Base-by-base conservation (phyloP, 176 grass and related monocot genomes). In the Oryza glumipatula region DNA sequence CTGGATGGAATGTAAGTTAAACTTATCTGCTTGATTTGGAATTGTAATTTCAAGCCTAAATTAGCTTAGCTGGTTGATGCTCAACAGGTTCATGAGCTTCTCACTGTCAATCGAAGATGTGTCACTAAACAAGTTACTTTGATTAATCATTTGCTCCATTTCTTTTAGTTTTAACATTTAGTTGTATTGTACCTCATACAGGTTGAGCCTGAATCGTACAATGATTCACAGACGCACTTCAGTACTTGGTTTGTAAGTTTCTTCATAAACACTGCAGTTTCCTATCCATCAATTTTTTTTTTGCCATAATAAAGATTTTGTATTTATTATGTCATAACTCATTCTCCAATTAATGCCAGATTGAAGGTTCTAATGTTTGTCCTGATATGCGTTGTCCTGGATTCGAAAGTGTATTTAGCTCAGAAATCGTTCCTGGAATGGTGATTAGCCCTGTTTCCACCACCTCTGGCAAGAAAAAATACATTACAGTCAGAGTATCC, bases 1-100 rank as follows among this genome's bases (percentile, higher is more conserved):
- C 28, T 52, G 72, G 46, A 52, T 74, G 72, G 72, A 33, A 51
- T 52, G 72, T 52, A 51, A 74, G 72, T 74, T 9, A 30, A 15
- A 5, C 2, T 7, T 54, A 38, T 38, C 36, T 6, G 51, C 5
- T 54, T 54, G 51, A 54, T 54, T 54, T 54, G 51, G 6, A 54
- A 54, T 17, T 54, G 15, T 13, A 54, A 5, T 1, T 54, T 17
- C 4, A 54, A 16, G 15, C 51, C 51, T 17, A 54, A 1, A 17
- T 16, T 16, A 16, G 51, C 51, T 54, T 54, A 54, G 4, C 7
- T 17, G 51, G 15, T 54, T 6, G 48, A 48, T 48, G 11, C 7
- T 16, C 51, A 54, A 6, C 51, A 7, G 1, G 16, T 17, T 5
- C 13, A 51, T 16, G 48, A 51, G 13, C 13, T 11, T 51, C 1